Percentiles rank a stretch among this genome's conserved stretches.
Conservation (phyloP, 345 rosid species). For the Hibiscus trionum region DNA sequence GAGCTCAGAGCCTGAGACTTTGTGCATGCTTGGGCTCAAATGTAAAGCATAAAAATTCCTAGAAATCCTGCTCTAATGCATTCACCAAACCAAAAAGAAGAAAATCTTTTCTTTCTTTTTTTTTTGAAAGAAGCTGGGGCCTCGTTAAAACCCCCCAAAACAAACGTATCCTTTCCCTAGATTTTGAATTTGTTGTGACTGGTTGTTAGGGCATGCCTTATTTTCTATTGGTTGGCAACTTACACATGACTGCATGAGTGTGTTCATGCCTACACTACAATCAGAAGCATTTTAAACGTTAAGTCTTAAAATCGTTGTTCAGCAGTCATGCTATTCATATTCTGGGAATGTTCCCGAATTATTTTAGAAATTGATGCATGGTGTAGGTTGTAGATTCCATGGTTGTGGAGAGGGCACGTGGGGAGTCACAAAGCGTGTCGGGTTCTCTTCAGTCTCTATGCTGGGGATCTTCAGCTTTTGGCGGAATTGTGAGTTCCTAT, state of each 20-base stretch:
- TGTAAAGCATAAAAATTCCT: neutral
- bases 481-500: conserved; percentile 92
- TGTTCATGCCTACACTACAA: neutral
- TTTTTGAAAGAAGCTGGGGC: no score
- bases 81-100: neutral
- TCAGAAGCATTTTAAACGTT: neutral
- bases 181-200: neutral
- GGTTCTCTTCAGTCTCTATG: conserved; percentile 92
- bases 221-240: neutral
- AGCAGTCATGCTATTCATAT: neutral
- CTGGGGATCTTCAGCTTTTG: conserved; percentile 98
- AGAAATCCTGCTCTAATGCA: neutral
- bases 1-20: neutral
- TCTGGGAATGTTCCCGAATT: conserved; percentile 1
- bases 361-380: conserved; percentile 16
- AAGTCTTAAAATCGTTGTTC: neutral
- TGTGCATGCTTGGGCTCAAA: neutral
- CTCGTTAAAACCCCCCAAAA: no score
- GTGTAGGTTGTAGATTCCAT: conserved; percentile 93
- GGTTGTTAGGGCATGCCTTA: neutral
- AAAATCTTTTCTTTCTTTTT: neutral
- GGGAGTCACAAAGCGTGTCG: conserved; percentile 88
- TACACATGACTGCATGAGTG: neutral
- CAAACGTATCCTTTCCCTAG: no score
- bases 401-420: conserved; percentile 98